Evolutionary conservation across 139 green algal genomes (phyloP).

Genomic region (Zygnema circumcarinatum): DNA sequence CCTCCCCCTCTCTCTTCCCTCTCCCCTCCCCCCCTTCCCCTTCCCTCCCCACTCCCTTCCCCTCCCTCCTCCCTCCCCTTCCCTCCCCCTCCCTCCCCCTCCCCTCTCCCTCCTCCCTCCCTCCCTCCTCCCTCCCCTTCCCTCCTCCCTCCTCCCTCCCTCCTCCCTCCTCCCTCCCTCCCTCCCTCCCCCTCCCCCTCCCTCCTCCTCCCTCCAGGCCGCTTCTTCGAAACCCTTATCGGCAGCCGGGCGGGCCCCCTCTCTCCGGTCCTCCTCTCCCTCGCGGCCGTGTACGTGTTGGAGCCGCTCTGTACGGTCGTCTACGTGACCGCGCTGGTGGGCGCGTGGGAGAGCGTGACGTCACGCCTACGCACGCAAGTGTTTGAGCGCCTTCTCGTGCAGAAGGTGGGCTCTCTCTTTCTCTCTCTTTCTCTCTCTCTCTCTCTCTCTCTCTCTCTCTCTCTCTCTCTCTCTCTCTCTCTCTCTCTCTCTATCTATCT

Average conservation of each 20-base stretch:
- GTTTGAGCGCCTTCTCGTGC: slow-evolving; percentile 29
- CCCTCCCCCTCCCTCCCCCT: too few relatives aligned
- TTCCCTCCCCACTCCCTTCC: too few relatives aligned
- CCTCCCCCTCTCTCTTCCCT: too few relatives aligned
- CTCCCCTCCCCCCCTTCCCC: too few relatives aligned
- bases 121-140: background rate
- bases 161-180: background rate
- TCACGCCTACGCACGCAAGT: background rate
- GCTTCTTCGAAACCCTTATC: slow-evolving; percentile 39
- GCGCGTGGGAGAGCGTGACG: slow-evolving; percentile 35
- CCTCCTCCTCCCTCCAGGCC: background rate
- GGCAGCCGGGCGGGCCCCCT: background rate
- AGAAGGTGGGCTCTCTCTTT: slow-evolving; percentile 27
- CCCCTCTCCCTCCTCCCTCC: too few relatives aligned
- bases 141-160: background rate
- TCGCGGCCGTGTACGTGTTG: slow-evolving; percentile 24
- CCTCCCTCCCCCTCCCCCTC: background rate
- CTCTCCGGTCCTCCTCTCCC: background rate
- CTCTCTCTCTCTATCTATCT: too few relatives aligned
- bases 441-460: background rate
- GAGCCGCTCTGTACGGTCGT: slow-evolving; percentile 17
- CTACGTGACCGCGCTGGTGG: slow-evolving; percentile 20
- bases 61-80: too few relatives aligned
- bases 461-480: background rate
- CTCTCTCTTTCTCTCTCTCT: background rate